Evolutionary conservation across 805 yeast genomes (phyloP).

Genomic region (Maudiozyma saulgeensis): DNA sequence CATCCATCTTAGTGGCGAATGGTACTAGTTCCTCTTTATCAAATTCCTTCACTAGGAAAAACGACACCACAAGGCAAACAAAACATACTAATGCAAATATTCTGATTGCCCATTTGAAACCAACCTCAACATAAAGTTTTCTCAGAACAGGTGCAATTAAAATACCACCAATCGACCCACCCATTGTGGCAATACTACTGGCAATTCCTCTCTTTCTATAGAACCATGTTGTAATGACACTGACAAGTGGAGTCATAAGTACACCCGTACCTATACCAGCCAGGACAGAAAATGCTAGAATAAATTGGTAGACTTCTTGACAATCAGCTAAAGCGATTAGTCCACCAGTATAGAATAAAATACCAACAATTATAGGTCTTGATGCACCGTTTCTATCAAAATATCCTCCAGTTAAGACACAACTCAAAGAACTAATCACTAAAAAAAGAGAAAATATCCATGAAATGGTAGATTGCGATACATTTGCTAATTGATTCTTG

Average conservation of each 20-base stretch:
- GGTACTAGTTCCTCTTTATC: constrained; percentile 24
- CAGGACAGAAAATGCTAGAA: constrained; percentile 47
- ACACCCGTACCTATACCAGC: constrained; percentile 53
- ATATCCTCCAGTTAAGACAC: constrained; percentile 46
- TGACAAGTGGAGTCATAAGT: constrained; percentile 50
- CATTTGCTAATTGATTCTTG: constrained; percentile 41
- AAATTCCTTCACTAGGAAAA: constrained; percentile 35
- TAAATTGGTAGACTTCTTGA: constrained; percentile 47
- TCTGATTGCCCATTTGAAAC: constrained; percentile 54
- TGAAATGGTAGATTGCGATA: constrained; percentile 42
- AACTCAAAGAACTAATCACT: constrained; percentile 42
- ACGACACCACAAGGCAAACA: constrained; percentile 30
- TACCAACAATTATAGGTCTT: constrained; percentile 36
- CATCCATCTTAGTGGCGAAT: constrained; percentile 31
- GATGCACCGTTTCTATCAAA: constrained; percentile 56
- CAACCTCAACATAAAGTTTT: constrained; percentile 39
- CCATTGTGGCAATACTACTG: constrained; percentile 40
- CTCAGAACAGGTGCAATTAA: constrained; percentile 46
- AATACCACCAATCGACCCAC: constrained; percentile 51
- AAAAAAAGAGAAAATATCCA: constrained; percentile 62
- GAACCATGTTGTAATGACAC: constrained; percentile 62
- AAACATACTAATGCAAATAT: constrained; percentile 40
- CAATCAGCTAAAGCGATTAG: constrained; percentile 50
- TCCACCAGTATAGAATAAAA: constrained; percentile 40
- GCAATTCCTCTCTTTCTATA: constrained; percentile 48